Percentiles rank a stretch among this genome's conserved stretches.
Evolutionary conservation across 202 grass and related monocot species (phyloP).

Genomic region (Panicum virgatum): DNA sequence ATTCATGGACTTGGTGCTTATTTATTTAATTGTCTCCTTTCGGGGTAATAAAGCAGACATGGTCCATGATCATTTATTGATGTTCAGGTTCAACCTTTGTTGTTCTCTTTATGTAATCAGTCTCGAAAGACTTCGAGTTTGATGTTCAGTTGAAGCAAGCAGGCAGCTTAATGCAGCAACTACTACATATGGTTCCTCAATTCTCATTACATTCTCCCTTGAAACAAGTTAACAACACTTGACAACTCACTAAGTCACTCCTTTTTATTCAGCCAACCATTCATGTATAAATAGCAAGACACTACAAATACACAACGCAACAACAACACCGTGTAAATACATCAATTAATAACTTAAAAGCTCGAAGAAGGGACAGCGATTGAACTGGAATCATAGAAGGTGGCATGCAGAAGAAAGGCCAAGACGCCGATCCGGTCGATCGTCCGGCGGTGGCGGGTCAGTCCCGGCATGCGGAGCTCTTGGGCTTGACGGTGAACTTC

Average conservation of each 20-base stretch:
- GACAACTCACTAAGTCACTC: neutral
- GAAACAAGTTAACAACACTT: neutral
- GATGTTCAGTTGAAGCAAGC: neutral
- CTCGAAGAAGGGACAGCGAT: neutral
- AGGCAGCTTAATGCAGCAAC: neutral
- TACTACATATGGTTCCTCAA: neutral
- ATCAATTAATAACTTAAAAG: constrained; percentile 24
- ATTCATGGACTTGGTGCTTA: neutral
- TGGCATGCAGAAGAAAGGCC: constrained; percentile 40
- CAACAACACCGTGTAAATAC: neutral
- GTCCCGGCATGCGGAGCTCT: constrained; percentile 44
- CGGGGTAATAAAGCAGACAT: neutral
- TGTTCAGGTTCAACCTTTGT: neutral
- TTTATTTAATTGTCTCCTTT: neutral
- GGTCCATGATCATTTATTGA: neutral
- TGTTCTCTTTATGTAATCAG: neutral
- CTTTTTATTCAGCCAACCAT: constrained; percentile 16
- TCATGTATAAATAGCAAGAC: constrained; percentile 38
- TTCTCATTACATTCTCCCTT: neutral
- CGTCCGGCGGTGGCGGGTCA: neutral
- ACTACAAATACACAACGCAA: constrained; percentile 13
- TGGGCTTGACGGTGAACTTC: constrained; percentile 89
- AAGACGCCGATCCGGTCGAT: neutral
- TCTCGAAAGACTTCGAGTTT: neutral
- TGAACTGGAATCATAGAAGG: constrained; percentile 25